A percentile compares a stretch with the other conserved stretches of the same genome.
phyloP scores from a whole-genome alignment of 1,139 yeast genomes.

The Eremothecium coryli region DNA sequence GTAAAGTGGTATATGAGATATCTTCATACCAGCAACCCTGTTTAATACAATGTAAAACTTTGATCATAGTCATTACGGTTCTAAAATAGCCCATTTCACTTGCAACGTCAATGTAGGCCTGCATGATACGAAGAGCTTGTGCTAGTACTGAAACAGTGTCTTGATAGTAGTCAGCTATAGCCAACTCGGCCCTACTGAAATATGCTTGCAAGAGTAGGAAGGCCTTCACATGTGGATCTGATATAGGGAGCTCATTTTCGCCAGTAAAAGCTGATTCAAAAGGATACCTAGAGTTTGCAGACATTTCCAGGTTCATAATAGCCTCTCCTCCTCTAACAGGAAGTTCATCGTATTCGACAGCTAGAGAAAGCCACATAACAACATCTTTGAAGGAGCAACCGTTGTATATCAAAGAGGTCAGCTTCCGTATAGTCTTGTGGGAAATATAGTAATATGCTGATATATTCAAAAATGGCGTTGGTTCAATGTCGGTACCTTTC shows the following conservation, averaged over 20 bases:
- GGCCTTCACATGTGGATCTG: conserved; percentile 95
- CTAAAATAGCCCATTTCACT: conserved; percentile 70
- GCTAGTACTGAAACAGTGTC: conserved; percentile 91
- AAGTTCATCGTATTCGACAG: conserved; percentile 82
- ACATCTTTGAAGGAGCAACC: conserved; percentile 59
- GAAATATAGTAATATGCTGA: conserved; percentile 90
- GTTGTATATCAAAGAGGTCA: conserved; percentile 44
- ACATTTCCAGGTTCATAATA: conserved; percentile 81
- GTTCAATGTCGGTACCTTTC: conserved; percentile 38
- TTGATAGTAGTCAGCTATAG: conserved; percentile 91
- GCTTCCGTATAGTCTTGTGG: conserved; percentile 73
- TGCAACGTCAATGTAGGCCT: conserved; percentile 84
- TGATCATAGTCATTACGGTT: conserved; percentile 52
- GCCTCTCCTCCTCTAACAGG: conserved; percentile 97
- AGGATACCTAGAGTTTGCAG: conserved; percentile 68
- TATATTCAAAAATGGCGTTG: conserved; percentile 79
- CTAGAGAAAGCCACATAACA: conserved; percentile 62
- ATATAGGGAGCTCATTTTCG: conserved; percentile 54
- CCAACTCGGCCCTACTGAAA: conserved; percentile 72
- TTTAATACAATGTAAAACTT: conserved; percentile 77
- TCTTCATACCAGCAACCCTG: conserved; percentile 85
- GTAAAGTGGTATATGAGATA: conserved; percentile 57
- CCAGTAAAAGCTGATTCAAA: conserved; percentile 37
- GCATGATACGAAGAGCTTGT: conserved; percentile 86
- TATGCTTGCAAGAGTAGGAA: conserved; percentile 80